Evolutionary conservation across 345 rosid genomes (phyloP).

Genomic region (Citrus sinensis): DVS_A1.0 CM039162.1:28613501-28614000

Average conservation of each 20-base stretch:
- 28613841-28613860: background rate
- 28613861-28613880: background rate
- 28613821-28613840: background rate
- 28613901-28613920: background rate
- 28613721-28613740: background rate
- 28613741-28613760: slow-evolving; percentile 9
- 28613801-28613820: background rate
- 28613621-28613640: too few species aligned
- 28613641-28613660: background rate
- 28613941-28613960: background rate
- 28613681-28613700: slow-evolving; percentile 11
- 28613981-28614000: background rate
- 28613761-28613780: slow-evolving; percentile 26
- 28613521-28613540: background rate
- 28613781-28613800: slow-evolving; percentile 24
- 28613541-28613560: too few species aligned
- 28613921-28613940: background rate
- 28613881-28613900: background rate
- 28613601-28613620: too few species aligned
- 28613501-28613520: background rate
- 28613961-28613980: background rate
- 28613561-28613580: too few species aligned
- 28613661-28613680: slow-evolving; percentile 7
- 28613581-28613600: too few species aligned
- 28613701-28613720: background rate